Percentiles rank a stretch among this genome's conserved stretches.
phyloP scores from a whole-genome alignment of 164 flowering plant species.

The Stephania cephalantha region DNA sequence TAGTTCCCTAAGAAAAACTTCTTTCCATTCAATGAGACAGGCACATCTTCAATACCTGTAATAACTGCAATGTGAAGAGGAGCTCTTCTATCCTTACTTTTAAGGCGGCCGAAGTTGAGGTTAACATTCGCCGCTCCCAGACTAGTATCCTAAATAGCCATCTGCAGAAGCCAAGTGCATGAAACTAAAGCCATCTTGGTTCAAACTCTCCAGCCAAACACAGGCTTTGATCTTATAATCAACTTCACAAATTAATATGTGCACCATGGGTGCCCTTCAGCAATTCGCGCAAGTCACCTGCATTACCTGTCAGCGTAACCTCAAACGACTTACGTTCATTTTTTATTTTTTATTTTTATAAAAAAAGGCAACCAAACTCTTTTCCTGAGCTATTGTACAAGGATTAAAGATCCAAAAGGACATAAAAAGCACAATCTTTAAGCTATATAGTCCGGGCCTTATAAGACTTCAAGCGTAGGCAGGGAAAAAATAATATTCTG shows the following conservation, averaged over 20 bases:
- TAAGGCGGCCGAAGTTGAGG: neutral
- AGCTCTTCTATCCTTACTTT: too few relatives aligned
- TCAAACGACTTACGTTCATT: neutral
- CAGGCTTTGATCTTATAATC: slow-evolving; percentile 20
- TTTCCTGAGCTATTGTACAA: neutral
- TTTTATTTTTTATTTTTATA: too few relatives aligned
- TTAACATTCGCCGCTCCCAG: slow-evolving; percentile 6
- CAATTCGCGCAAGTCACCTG: neutral
- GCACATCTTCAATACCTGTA: too few relatives aligned
- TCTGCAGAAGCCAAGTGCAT: slow-evolving; percentile 25
- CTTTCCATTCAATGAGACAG: too few relatives aligned
- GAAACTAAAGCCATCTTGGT: slow-evolving; percentile 32
- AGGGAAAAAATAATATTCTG: too few relatives aligned
- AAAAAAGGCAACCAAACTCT: neutral
- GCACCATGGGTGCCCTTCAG: slow-evolving; percentile 19
- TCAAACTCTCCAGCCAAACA: slow-evolving; percentile 23
- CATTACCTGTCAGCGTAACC: neutral
- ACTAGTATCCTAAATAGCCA: slow-evolving; percentile 6
- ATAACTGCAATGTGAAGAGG: too few relatives aligned
- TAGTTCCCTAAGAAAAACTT: too few relatives aligned
- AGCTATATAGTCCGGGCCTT: too few relatives aligned
- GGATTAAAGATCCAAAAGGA: too few relatives aligned
- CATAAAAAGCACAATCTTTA: too few relatives aligned
- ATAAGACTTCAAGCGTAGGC: too few relatives aligned
- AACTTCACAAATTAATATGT: slow-evolving; percentile 15